phyloP scores from a whole-genome alignment of 495 filamentous ascomycete species.

The Penicillium bovifimosum region DNA sequence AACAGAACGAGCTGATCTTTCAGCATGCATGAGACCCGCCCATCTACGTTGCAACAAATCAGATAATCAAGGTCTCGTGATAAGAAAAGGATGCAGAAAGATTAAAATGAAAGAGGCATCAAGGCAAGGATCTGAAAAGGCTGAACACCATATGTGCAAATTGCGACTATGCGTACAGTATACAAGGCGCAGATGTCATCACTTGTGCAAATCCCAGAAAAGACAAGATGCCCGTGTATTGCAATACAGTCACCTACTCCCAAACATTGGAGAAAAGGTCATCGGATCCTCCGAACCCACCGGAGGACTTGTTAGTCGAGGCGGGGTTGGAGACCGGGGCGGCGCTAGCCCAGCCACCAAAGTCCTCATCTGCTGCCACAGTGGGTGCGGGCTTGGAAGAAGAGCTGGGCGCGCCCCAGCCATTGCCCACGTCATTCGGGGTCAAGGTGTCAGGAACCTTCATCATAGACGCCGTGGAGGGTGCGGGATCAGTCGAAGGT shows the following conservation, averaged over 20 bases:
- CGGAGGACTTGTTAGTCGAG: constrained; percentile 43
- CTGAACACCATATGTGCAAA: neutral
- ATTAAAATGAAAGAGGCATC: neutral
- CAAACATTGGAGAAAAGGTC: constrained; percentile 95
- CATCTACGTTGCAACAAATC: constrained; percentile 11
- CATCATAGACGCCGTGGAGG: constrained; percentile 38
- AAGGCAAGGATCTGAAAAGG: neutral
- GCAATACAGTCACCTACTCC: constrained; percentile 47
- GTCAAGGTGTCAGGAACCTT: constrained; percentile 43
- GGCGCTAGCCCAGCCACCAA: constrained; percentile 85
- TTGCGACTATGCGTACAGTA: neutral
- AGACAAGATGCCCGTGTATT: neutral
- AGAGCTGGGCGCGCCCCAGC: constrained; percentile 46
- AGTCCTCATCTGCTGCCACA: constrained; percentile 82
- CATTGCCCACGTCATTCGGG: constrained; percentile 44
- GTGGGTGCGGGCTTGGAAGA: constrained; percentile 50
- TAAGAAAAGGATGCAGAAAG: neutral
- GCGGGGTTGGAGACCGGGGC: constrained; percentile 45
- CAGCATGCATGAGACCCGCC: constrained; percentile 15
- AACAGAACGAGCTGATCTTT: constrained; percentile 6
- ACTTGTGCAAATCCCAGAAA: neutral
- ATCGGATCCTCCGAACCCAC: constrained; percentile 65
- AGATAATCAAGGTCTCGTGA: constrained; percentile 1
- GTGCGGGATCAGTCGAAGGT: constrained; percentile 18
- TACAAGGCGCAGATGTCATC: neutral